These are phyloP conservation scores for Nemania bipapillata DNA, from an alignment of 2,329 filamentous ascomycete genomes.

Conservation along the genomic window DNA sequence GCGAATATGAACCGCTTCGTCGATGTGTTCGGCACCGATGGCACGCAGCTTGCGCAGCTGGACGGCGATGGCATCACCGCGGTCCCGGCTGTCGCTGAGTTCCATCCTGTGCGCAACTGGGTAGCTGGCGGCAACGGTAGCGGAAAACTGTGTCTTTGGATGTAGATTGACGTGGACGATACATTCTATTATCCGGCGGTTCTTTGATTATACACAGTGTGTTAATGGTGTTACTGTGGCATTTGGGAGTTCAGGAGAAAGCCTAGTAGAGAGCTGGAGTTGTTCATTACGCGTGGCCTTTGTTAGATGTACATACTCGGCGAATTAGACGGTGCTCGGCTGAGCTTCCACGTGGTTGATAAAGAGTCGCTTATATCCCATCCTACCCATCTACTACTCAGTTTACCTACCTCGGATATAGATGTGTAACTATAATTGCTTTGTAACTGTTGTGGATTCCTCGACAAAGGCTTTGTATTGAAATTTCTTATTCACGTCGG, in stretches of 20 bases:
- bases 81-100: slow-evolving; percentile 90
- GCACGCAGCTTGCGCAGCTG: slow-evolving; percentile 87
- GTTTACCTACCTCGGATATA: background rate
- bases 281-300: background rate
- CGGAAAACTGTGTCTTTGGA: slow-evolving; percentile 92
- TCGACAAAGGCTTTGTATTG: background rate
- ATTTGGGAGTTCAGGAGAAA: background rate
- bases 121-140: slow-evolving; percentile 90
- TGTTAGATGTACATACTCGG: background rate
- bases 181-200: background rate
- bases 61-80: slow-evolving; percentile 92
- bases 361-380: background rate
- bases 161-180: slow-evolving; percentile 61
- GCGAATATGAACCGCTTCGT: slow-evolving; percentile 99
- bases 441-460: too few species aligned
- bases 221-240: background rate
- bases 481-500: background rate
- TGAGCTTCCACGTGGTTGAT: background rate
- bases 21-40: slow-evolving; percentile 84
- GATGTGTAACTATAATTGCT: background rate
- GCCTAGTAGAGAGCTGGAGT: background rate
- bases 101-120: slow-evolving; percentile 90
- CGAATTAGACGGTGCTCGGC: background rate
- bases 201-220: background rate
- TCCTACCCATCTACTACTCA: background rate